phyloP scores from a whole-genome alignment of 345 rosid species.

The Eucalyptus shirleyi region DNA sequence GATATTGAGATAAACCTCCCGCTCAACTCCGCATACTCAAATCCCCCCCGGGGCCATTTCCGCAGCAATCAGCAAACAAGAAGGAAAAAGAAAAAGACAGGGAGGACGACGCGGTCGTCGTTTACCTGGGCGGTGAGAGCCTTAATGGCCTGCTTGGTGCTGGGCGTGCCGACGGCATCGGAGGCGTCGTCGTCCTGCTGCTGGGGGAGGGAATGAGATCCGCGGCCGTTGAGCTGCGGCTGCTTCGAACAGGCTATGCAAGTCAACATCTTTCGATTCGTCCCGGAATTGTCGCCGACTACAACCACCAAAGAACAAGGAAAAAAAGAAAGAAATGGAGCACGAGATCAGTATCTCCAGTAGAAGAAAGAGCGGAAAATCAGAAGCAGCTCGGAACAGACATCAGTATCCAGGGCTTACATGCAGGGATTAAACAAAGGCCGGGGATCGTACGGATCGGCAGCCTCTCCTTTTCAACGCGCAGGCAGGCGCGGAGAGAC shows the following conservation, averaged over 20 bases:
- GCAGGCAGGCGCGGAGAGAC: background rate
- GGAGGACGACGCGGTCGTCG: background rate
- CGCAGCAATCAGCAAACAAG: background rate
- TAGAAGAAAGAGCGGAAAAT: background rate
- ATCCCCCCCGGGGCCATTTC: background rate
- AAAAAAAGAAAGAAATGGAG: background rate
- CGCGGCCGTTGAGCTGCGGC: constrained; percentile 20
- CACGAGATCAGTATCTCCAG: background rate
- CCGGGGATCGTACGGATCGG: background rate
- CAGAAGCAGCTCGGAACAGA: background rate
- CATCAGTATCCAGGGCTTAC: background rate
- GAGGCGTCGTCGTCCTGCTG: constrained; percentile 26
- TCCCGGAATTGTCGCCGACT: background rate
- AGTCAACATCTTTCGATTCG: constrained; percentile 49
- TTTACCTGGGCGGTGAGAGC: constrained; percentile 72
- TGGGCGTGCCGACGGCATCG: constrained; percentile 52
- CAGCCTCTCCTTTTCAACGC: background rate
- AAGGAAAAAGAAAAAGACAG: background rate
- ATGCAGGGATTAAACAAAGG: background rate
- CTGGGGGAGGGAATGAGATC: constrained; percentile 25
- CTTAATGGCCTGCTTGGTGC: constrained; percentile 65
- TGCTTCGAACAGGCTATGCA: constrained; percentile 87
- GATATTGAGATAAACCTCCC: background rate
- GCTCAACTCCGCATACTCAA: fast-evolving
- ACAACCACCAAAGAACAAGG: background rate